Conservation (phyloP, 306 rosid genomes). For the Citrullus colocynthis region DNA sequence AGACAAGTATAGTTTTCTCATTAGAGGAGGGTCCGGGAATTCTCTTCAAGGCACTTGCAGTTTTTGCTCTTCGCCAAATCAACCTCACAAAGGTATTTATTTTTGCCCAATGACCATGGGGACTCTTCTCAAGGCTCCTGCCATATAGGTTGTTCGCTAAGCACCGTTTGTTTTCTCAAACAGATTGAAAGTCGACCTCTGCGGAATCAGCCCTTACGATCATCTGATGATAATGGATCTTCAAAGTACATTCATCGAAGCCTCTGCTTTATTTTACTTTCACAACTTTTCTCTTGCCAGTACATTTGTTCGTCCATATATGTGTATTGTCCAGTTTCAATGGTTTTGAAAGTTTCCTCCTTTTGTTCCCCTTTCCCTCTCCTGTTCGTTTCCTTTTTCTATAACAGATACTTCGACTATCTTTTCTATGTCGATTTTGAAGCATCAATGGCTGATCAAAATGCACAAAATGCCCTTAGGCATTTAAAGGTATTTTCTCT, state of each 20-base stretch:
- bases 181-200: constrained; percentile 97
- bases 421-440: constrained; percentile 93
- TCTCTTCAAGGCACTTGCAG: constrained; percentile 97
- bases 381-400: constrained; percentile 18
- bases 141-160: constrained; percentile 2
- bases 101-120: not conserved
- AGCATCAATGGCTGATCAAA: constrained; percentile 92
- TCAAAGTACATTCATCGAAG: constrained; percentile 39
- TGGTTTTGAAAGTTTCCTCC: not conserved
- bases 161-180: constrained; percentile 18
- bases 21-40: constrained; percentile 95
- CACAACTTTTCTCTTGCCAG: not conserved
- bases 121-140: not conserved
- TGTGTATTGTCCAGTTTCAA: constrained; percentile 2
- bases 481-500: constrained; percentile 49
- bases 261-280: constrained; percentile 1
- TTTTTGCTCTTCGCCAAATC: constrained; percentile 83
- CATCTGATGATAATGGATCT: constrained; percentile 46
- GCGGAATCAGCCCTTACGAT: constrained; percentile 61
- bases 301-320: not conserved
- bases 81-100: constrained; percentile 66
- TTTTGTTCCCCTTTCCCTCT: not conserved
- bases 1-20: constrained; percentile 96
- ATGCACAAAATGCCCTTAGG: constrained; percentile 79
- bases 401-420: constrained; percentile 72